Conservation (phyloP, 805 yeast genomes). For the Yamadazyma phyllophila region DNA sequence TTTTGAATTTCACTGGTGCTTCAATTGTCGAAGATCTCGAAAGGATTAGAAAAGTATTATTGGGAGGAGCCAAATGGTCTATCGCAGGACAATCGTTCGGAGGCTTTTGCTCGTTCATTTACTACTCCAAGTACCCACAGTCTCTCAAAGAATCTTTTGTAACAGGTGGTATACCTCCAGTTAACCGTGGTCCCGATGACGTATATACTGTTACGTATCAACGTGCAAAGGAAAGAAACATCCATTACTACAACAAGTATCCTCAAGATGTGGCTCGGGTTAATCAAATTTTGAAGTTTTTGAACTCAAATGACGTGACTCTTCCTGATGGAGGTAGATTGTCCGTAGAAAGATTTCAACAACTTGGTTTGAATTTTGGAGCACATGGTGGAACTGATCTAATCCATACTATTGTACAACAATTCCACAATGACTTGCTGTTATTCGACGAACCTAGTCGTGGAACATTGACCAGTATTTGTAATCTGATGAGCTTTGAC, state of each 20-base stretch:
- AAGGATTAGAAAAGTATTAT: constrained; percentile 35
- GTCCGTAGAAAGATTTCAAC: constrained; percentile 52
- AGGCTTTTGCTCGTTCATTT: constrained; percentile 51
- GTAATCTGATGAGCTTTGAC: constrained; percentile 43
- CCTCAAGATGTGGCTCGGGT: constrained; percentile 47
- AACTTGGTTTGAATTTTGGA: constrained; percentile 52
- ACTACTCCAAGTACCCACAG: constrained; percentile 44
- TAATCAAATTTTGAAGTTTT: constrained; percentile 31
- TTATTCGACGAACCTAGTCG: constrained; percentile 37
- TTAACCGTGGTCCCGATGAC: constrained; percentile 41
- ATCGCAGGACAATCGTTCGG: constrained; percentile 57
- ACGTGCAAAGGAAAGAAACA: constrained; percentile 47
- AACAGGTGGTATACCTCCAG: constrained; percentile 62
- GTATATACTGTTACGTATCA: constrained; percentile 49
- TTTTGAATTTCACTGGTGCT: constrained; percentile 52
- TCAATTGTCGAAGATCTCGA: constrained; percentile 53
- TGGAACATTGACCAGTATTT: constrained; percentile 30
- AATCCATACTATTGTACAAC: constrained; percentile 44
- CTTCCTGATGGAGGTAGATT: constrained; percentile 54
- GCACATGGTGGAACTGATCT: constrained; percentile 48
- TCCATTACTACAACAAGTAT: constrained; percentile 46
- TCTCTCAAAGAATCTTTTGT: constrained; percentile 44
- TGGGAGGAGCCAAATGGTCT: constrained; percentile 45
- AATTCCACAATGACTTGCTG: constrained; percentile 38
- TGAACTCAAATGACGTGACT: constrained; percentile 24